Percentiles rank a stretch among this genome's conserved stretches.
These are phyloP conservation scores for Curvularia verruculosa DNA, from an alignment of 2,329 filamentous ascomycete species.

Conservation along the genomic window DNA sequence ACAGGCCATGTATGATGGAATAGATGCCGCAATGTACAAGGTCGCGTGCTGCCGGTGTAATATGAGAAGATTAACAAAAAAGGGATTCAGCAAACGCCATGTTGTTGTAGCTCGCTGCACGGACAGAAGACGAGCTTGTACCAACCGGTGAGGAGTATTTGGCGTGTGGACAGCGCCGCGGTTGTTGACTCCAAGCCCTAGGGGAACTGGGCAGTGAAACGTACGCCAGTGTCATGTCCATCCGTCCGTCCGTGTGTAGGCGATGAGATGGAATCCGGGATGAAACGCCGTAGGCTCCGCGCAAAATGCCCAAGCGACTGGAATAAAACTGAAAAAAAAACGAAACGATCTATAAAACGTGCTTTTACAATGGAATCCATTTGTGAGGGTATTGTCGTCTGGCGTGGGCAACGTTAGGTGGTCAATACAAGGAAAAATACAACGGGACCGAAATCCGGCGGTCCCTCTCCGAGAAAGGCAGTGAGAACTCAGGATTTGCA, in stretches of 20 bases:
- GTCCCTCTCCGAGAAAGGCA: slow-evolving; percentile 19
- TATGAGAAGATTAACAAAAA: slow-evolving; percentile 10
- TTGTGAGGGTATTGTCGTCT: slow-evolving; percentile 35
- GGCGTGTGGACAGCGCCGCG: neutral
- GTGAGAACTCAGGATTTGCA: slow-evolving; percentile 51
- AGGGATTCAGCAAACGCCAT: slow-evolving; percentile 4
- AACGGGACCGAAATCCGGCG: slow-evolving; percentile 25
- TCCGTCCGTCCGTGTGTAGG: slow-evolving; percentile 12
- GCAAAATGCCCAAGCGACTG: slow-evolving; percentile 31
- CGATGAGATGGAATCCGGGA: slow-evolving; percentile 22
- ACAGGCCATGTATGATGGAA: slow-evolving; percentile 32
- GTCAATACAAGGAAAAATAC: slow-evolving; percentile 24
- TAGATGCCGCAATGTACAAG: slow-evolving; percentile 34
- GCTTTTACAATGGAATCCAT: slow-evolving; percentile 32
- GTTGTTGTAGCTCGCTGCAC: slow-evolving; percentile 8
- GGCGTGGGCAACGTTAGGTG: slow-evolving; percentile 38
- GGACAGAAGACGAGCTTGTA: neutral
- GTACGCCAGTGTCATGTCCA: slow-evolving; percentile 3
- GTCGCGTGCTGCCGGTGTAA: slow-evolving; percentile 24
- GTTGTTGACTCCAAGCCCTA: neutral
- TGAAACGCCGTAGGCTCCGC: slow-evolving; percentile 30
- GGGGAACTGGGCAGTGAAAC: neutral
- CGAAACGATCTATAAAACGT: slow-evolving; percentile 39
- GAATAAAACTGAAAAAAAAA: slow-evolving; percentile 16
- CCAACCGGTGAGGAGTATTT: neutral